Conservation (phyloP, 1,284 basidiomycete genomes). For the Heliocybe sulcata region DNA sequence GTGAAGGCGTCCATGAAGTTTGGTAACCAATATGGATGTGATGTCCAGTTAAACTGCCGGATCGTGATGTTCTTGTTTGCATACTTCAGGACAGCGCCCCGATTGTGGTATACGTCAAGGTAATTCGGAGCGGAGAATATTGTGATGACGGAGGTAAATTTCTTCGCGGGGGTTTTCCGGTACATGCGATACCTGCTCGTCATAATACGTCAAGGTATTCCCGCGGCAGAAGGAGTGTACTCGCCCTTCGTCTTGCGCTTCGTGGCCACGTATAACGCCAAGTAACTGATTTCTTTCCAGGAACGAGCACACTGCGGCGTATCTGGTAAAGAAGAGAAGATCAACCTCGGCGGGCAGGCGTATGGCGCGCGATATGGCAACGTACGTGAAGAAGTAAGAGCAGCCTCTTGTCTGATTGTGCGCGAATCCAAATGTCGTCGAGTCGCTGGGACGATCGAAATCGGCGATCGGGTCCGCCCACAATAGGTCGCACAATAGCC, state of each 20-base stretch:
- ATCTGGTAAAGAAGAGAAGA: slow-evolving; percentile 38
- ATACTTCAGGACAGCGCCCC: slow-evolving; percentile 95
- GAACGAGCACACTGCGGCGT: slow-evolving; percentile 91
- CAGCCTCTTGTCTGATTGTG: slow-evolving; percentile 92
- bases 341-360: not conserved
- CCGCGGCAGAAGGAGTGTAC: slow-evolving; percentile 13
- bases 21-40: slow-evolving; percentile 42
- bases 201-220: slow-evolving; percentile 28
- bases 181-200: slow-evolving; percentile 84
- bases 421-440: slow-evolving; percentile 49
- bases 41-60: slow-evolving; percentile 25
- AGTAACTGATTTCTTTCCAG: slow-evolving; percentile 88
- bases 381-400: slow-evolving; percentile 91
- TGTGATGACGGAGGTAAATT: slow-evolving; percentile 90
- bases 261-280: slow-evolving; percentile 94
- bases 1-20: slow-evolving; percentile 99
- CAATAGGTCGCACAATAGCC: slow-evolving; percentile 90
- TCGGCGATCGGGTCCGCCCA: slow-evolving; percentile 91
- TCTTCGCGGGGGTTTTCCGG: slow-evolving; percentile 87
- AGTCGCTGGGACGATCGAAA: slow-evolving; percentile 46
- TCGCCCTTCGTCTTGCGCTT: slow-evolving; percentile 94
- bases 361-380: not conserved
- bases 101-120: slow-evolving; percentile 94
- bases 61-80: slow-evolving; percentile 98
- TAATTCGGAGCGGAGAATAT: slow-evolving; percentile 98